Evolutionary conservation across 495 filamentous ascomycete genomes (phyloP).

Genomic region (Xylaria castorea): DNA sequence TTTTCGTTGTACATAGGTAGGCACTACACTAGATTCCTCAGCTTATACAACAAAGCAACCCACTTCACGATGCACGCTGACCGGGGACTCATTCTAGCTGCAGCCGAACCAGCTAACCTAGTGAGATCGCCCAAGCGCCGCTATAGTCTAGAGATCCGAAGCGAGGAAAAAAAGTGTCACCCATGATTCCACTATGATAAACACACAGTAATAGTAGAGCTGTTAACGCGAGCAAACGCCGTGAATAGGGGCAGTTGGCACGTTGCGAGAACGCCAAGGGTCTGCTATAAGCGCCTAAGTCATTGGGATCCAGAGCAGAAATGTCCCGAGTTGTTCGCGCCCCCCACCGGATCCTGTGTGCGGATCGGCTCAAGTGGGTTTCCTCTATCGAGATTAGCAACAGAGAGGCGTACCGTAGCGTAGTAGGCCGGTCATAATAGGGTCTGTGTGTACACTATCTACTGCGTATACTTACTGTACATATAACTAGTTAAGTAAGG

Average conservation of each 20-base stretch:
- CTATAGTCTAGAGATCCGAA: constrained; percentile 5
- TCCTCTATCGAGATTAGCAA: neutral
- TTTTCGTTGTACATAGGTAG: neutral
- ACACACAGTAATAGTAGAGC: constrained; percentile 9
- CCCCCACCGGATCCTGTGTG: neutral
- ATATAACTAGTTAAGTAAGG: neutral
- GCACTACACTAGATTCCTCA: constrained; percentile 16
- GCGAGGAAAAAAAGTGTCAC: neutral
- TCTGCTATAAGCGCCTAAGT: constrained; percentile 6
- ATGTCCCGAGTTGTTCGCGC: constrained; percentile 4
- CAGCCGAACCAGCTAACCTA: neutral
- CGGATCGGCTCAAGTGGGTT: constrained; percentile 10
- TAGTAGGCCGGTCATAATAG: neutral
- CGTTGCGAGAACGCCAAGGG: constrained; percentile 10
- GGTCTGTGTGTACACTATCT: neutral
- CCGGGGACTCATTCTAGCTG: constrained; percentile 24
- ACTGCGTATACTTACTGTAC: too few relatives aligned
- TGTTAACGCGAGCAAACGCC: neutral
- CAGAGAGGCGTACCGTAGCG: constrained; percentile 4
- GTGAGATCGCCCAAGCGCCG: constrained; percentile 7
- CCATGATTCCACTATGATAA: neutral
- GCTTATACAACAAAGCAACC: constrained; percentile 24
- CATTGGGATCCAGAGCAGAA: neutral
- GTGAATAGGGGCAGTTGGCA: constrained; percentile 20
- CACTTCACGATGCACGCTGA: constrained; percentile 26